phyloP scores from a whole-genome alignment of 192 early-diverging fungal genomes.

The Mycoemilia scoparia region DNA sequence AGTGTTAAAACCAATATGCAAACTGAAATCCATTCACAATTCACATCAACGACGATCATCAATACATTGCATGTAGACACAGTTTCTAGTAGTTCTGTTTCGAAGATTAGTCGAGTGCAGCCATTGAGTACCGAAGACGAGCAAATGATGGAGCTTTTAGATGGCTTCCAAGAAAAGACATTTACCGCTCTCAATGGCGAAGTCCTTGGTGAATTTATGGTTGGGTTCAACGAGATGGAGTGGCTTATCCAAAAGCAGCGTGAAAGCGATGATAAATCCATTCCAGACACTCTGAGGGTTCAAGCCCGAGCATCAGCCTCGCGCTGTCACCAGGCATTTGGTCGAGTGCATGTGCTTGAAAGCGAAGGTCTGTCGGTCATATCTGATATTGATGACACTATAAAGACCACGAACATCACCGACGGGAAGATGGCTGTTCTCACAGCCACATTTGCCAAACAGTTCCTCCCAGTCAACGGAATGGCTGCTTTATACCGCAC shows the following conservation, averaged over 20 bases:
- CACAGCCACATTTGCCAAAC: slow-evolving; percentile 31
- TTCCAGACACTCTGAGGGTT: slow-evolving; percentile 12
- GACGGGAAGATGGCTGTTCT: slow-evolving; percentile 46
- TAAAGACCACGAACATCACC: slow-evolving; percentile 62
- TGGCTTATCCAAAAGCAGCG: slow-evolving; percentile 16
- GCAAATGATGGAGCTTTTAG: slow-evolving; percentile 22
- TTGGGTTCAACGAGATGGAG: slow-evolving; percentile 27
- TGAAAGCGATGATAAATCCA: slow-evolving; percentile 15
- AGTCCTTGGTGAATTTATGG: slow-evolving; percentile 24
- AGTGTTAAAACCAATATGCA: no score
- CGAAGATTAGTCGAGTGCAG: slow-evolving; percentile 2
- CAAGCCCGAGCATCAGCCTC: slow-evolving; percentile 2
- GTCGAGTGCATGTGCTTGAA: slow-evolving; percentile 43
- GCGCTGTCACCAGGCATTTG: slow-evolving; percentile 15
- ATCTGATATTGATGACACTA: slow-evolving; percentile 83
- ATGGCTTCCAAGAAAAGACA: slow-evolving; percentile 24
- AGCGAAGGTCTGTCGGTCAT: slow-evolving; percentile 58
- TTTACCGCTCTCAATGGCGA: slow-evolving; percentile 16
- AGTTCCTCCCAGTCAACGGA: slow-evolving; percentile 42
- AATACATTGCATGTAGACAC: background rate
- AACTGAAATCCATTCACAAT: background rate
- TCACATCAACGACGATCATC: background rate
- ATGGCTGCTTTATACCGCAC: slow-evolving; percentile 57
- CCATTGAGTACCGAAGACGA: slow-evolving; percentile 10
- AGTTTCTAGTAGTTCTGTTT: background rate